Percentiles rank a stretch among this genome's conserved stretches.
These are phyloP conservation scores for Brassica cretica DNA, from an alignment of 345 rosid genomes.

Conservation along the genomic window DNA sequence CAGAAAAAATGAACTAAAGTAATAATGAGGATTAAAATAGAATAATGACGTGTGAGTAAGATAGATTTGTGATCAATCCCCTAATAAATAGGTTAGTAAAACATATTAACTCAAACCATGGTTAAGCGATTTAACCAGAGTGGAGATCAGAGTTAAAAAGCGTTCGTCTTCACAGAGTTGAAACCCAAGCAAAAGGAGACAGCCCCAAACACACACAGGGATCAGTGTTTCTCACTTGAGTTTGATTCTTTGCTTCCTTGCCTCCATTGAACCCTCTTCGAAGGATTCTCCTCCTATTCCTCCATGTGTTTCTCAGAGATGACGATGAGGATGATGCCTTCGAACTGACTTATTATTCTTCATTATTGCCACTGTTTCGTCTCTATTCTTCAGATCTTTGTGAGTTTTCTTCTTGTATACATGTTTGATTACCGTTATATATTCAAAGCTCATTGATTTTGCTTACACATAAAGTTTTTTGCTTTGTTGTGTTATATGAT, in stretches of 20 bases:
- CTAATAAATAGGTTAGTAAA: conserved; percentile 6
- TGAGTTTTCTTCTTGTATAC: neutral
- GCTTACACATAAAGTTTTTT: neutral
- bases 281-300: conserved; percentile 10
- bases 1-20: neutral
- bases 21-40: conserved; percentile 12
- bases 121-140: conserved; percentile 38
- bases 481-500: neutral
- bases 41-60: conserved; percentile 30
- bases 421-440: neutral
- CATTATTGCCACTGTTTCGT: neutral
- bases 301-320: neutral
- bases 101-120: conserved; percentile 32
- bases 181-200: conserved; percentile 31
- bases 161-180: conserved; percentile 15
- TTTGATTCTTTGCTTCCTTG: conserved; percentile 25
- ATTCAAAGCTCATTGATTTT: too few relatives aligned
- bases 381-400: neutral
- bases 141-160: conserved; percentile 38
- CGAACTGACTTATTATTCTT: conserved; percentile 15
- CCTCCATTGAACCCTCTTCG: conserved; percentile 12
- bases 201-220: conserved; percentile 20
- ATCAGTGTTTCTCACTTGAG: conserved; percentile 29
- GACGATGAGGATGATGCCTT: neutral
- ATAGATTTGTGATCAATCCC: conserved; percentile 5